Evolutionary conservation across 225 moss, liverwort and hornwort genomes (phyloP).

Genomic region (Anthoceros angustus): DNA sequence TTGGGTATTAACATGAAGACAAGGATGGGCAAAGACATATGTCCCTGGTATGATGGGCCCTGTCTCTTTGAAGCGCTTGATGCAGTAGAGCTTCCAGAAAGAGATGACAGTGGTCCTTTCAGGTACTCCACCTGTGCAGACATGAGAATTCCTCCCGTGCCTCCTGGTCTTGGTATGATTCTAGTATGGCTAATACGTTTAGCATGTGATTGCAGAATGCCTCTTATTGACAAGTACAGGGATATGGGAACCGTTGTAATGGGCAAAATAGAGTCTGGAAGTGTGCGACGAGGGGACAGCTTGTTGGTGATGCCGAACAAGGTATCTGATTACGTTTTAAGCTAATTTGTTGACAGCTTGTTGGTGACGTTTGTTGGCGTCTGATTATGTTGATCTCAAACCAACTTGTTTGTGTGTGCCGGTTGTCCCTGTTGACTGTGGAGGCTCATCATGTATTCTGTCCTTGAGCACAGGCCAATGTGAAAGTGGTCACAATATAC

Average conservation of each 20-base stretch:
- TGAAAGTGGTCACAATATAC: conserved; percentile 84
- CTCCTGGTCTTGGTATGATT: background rate
- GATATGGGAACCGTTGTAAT: conserved; percentile 98
- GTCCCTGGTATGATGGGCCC: conserved; percentile 86
- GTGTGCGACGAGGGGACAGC: conserved; percentile 82
- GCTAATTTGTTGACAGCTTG: no score
- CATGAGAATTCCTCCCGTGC: no score
- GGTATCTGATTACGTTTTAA: conserved; percentile 19
- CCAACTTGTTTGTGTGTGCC: background rate
- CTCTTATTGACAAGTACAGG: conserved; percentile 84
- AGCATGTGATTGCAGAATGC: conserved; percentile 17
- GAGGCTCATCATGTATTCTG: background rate
- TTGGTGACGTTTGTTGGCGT: no score
- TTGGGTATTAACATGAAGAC: conserved; percentile 67
- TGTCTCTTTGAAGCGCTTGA: conserved; percentile 91
- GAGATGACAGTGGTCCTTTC: conserved; percentile 66
- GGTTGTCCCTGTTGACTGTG: no score
- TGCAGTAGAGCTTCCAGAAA: conserved; percentile 54
- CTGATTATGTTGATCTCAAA: background rate
- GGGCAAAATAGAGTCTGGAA: conserved; percentile 98
- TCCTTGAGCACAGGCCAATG: conserved; percentile 33
- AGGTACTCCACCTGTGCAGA: conserved; percentile 20
- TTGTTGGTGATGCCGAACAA: conserved; percentile 77
- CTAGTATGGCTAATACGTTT: background rate
- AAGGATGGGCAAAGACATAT: conserved; percentile 34